Evolutionary conservation across 495 filamentous ascomycete species (phyloP).

Genomic region (Podospora pseudopauciseta): DNA sequence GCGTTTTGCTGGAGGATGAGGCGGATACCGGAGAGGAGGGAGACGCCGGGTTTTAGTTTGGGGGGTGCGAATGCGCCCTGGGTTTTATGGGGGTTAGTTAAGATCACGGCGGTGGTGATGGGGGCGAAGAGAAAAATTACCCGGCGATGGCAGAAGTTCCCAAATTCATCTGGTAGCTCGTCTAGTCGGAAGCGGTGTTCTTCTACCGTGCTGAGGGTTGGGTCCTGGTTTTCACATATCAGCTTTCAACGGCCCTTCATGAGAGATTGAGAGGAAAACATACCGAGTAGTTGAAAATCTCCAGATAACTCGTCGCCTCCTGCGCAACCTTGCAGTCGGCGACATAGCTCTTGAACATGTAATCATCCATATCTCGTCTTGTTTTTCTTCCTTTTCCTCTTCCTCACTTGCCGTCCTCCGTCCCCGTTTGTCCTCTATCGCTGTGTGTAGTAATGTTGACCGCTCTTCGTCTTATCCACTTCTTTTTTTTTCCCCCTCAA

Average conservation of each 20-base stretch:
- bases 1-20: conserved; percentile 52
- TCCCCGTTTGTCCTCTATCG: neutral
- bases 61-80: conserved; percentile 50
- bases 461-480: neutral
- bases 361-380: conserved; percentile 48
- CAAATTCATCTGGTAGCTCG: conserved; percentile 49
- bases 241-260: neutral
- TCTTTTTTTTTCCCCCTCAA: neutral
- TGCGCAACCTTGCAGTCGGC: conserved; percentile 39
- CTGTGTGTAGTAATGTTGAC: neutral
- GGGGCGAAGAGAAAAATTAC: conserved; percentile 30
- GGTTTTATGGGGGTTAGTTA: neutral
- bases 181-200: conserved; percentile 40
- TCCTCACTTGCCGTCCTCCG: too few species aligned
- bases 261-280: conserved; percentile 18
- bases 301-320: conserved; percentile 50
- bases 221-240: conserved; percentile 28
- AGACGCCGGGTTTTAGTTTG: conserved; percentile 39
- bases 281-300: conserved; percentile 55
- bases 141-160: conserved; percentile 48
- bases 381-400: neutral
- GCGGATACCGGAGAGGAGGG: conserved; percentile 42
- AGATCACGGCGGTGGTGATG: neutral
- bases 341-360: conserved; percentile 47
- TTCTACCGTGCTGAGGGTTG: conserved; percentile 42